Conservation (phyloP, 495 filamentous ascomycete genomes). For the Aspergillus bertholletiae region DNA sequence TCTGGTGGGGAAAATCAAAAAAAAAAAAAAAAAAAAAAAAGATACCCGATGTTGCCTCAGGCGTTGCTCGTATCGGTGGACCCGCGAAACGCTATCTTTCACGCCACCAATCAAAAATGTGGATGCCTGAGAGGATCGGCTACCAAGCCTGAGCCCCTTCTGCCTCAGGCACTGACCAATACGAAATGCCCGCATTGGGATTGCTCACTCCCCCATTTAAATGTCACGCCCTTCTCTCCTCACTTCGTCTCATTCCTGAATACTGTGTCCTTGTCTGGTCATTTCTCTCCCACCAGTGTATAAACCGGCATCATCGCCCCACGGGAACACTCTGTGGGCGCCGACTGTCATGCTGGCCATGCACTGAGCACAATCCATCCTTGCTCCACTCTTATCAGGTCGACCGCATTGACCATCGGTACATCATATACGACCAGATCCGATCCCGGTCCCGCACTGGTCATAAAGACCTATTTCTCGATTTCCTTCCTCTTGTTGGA, state of each 20-base stretch:
- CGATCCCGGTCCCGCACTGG: not conserved
- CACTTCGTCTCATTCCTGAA: not conserved
- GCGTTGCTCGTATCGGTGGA: conserved; percentile 3
- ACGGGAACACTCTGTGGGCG: not conserved
- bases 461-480: not conserved
- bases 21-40: conserved; percentile 7
- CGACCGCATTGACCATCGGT: not conserved
- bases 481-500: not conserved
- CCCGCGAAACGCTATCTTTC: not conserved
- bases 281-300: not conserved
- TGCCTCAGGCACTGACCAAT: not conserved
- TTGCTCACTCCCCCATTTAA: not conserved
- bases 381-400: not conserved
- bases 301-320: not conserved
- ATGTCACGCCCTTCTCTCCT: too few species aligned
- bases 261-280: not conserved
- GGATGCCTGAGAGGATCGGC: conserved; percentile 23
- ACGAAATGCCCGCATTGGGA: too few species aligned
- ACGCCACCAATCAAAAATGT: conserved; percentile 21
- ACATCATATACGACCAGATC: not conserved
- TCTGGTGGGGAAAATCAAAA: conserved; percentile 5
- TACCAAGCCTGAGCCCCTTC: conserved; percentile 5
- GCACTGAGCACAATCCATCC: not conserved
- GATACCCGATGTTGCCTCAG: conserved; percentile 3
- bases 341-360: not conserved